Evolutionary conservation across 306 rosid genomes (phyloP), one percentile per base, ranked within the genome.

Genomic region (Acacia crassicarpa): DNA sequence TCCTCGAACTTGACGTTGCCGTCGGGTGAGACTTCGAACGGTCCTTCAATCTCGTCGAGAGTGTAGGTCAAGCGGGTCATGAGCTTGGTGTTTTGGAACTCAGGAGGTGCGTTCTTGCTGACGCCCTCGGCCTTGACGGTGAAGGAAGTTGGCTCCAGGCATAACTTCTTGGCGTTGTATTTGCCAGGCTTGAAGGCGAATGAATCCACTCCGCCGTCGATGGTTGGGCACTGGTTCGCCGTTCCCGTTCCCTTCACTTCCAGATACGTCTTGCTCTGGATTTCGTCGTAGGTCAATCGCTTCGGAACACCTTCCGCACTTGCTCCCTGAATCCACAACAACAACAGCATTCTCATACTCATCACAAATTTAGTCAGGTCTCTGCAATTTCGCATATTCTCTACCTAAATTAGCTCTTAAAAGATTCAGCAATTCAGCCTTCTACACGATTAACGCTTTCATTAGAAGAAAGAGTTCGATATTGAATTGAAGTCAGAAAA

Each of bases 41-140:
- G 99, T 14, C 98, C 99, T 58, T 95, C 99, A 0, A 95, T 93
- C 86, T 95, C 98, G 27, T 95, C 99, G 0, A 95, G 93, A 0
- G 98, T 95, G 94, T 95, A 95, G 84, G 99, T 95, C 7, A 93
- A 54, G 2, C 98, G 99, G 76, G 99, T 95, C 99, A 95, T 95
- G 84, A 95, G 99, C 89, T 92, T 95, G 77, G 99, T 95, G 89
- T 92, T 90, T 63, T 93, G 99, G 91, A 95, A 95, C 19, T 90
- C 96, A 0, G 88, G 90, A 6, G 98, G 93, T 11, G 99, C 25
- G 75, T 95, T 95, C 89, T 95, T 95, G 91, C n/a, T 85, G 58
- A 95, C 91, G 0, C 93, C 85, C 44, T 95, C 99, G 2, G 99
- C 97, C 78, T 93, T 95, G 12, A 95, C 98, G 0, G 99, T 93